phyloP scores from a whole-genome alignment of 345 rosid genomes.

The Turritis glabra region DNA sequence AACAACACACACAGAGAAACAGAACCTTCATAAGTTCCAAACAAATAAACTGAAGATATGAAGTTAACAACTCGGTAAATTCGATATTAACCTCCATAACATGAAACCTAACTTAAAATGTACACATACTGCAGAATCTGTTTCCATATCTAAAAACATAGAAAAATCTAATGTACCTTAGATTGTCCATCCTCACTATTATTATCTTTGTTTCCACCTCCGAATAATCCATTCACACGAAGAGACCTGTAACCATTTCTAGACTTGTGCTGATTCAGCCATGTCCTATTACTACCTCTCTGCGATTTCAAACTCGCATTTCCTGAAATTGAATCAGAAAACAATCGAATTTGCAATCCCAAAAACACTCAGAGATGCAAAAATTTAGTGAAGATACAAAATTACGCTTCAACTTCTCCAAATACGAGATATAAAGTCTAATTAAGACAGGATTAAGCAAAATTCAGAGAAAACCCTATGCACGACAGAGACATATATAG shows the following conservation, averaged over 20 bases:
- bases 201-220: slow-evolving; percentile 77
- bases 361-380: not conserved
- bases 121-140: no score
- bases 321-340: not conserved
- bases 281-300: slow-evolving; percentile 33
- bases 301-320: slow-evolving; percentile 38
- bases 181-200: slow-evolving; percentile 62
- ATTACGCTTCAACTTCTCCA: not conserved
- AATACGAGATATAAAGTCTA: not conserved
- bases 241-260: slow-evolving; percentile 40
- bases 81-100: no score
- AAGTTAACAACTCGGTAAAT: no score
- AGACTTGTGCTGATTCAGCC: slow-evolving; percentile 21
- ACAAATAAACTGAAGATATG: no score
- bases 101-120: no score
- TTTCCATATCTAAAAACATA: no score
- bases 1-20: slow-evolving; percentile 24
- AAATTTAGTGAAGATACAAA: no score
- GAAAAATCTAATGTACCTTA: slow-evolving; percentile 56
- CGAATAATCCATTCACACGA: slow-evolving; percentile 66
- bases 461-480: not conserved
- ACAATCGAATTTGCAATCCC: not conserved
- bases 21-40: no score
- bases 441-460: not conserved
- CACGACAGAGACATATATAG: not conserved